Evolutionary conservation across 495 filamentous ascomycete genomes (phyloP), one percentile per base, ranked within the genome.

Genomic region (Collariella sp.): DNA sequence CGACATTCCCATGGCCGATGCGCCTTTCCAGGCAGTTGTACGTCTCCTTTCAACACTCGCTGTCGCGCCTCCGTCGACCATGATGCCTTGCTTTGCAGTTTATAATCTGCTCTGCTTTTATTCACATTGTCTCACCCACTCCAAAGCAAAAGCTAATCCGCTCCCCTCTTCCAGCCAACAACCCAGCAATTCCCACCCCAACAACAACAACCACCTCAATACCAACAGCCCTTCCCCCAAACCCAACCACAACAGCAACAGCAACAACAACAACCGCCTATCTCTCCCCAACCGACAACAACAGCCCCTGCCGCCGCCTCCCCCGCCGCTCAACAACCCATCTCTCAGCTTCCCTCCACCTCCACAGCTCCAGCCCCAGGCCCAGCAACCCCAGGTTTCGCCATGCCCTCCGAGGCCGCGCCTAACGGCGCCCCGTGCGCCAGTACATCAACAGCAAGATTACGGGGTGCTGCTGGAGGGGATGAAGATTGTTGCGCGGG

Each of bases 361-460:
- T 50, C 29, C 1, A 34, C 43, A 31, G 35, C 49, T 1, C 1
- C 35, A 10, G 18, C 38, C 12, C 10, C 24, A 16, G 4, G 50
- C 7, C 2, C 20, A 15, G 13, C 45, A 20, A 2, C 45, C 6
- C 5, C 44, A 24, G 61, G 67, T 59, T 60, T 74, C 72, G 64
- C 75, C 34, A 72, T 81, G 62, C 77, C 79, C 19, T 53, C 73
- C 58, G 70, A 80, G 65, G 72, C 82, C 11, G 76, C 68, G 2
- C 70, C 78, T 1, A 89, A 95, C 61, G 93, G 93, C 38, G 88
- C 88, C 88, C 91, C 5, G 86, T 88, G 3, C 79, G 93, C 31
- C 82, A 87, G 55, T 98, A 95, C 70, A 72, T 98, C 67, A 97
- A 97, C 61, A 76, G 83, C 64, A 90, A 89, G 64, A 81, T 98